phyloP scores from a whole-genome alignment of 345 rosid genomes.

The Zanthoxylum bungeanum region DNA sequence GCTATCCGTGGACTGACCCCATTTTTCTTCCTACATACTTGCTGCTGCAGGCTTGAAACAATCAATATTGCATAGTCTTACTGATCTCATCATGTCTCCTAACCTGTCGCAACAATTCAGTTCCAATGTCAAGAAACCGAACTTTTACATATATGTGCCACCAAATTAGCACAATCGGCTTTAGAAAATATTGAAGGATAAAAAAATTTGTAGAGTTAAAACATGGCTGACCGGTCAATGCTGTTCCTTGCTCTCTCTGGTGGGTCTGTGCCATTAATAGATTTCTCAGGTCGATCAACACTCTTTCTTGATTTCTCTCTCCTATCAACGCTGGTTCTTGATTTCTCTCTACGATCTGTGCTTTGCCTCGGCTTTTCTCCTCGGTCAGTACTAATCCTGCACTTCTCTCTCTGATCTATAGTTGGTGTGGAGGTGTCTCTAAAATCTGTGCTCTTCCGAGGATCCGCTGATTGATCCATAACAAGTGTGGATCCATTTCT shows the following conservation, averaged over 20 bases:
- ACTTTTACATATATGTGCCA: neutral
- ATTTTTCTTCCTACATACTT: constrained; percentile 31
- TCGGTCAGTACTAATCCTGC: constrained; percentile 48
- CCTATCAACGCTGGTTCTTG: constrained; percentile 50
- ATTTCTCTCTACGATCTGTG: constrained; percentile 50
- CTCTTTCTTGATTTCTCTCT: constrained; percentile 52
- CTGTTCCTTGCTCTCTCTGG: constrained; percentile 72
- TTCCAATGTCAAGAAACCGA: constrained; percentile 9
- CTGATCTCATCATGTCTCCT: constrained; percentile 85
- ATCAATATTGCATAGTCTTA: constrained; percentile 81
- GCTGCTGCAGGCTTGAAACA: constrained; percentile 83
- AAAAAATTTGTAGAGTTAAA: neutral
- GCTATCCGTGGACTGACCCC: constrained; percentile 25
- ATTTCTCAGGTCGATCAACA: constrained; percentile 42
- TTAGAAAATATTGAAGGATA: neutral
- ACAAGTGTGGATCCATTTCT: constrained; percentile 29
- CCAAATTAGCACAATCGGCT: neutral
- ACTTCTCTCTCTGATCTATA: constrained; percentile 41
- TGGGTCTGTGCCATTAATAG: constrained; percentile 35
- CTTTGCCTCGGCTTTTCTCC: constrained; percentile 59
- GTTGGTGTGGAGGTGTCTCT: constrained; percentile 45
- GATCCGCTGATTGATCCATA: constrained; percentile 43
- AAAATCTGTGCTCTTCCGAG: constrained; percentile 58
- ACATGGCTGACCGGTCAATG: constrained; percentile 63
- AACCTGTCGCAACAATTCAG: constrained; percentile 48